Evolutionary conservation across 2,329 filamentous ascomycete genomes (phyloP).

Genomic region (Neonectria punicea): DNA sequence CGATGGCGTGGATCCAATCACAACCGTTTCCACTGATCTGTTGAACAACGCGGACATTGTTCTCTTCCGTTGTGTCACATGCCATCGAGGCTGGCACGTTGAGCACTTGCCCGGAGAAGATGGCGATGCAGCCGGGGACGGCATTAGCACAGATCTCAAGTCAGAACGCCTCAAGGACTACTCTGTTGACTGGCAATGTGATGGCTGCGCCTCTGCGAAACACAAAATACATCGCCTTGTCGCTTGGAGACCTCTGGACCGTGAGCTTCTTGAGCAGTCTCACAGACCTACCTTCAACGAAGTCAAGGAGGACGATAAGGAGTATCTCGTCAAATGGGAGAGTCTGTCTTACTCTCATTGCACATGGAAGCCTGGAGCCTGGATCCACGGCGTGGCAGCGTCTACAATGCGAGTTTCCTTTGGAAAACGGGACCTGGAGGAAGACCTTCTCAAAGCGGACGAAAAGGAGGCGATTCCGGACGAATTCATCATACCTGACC

Average conservation of each 20-base stretch:
- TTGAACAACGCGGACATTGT: slow-evolving; percentile 82
- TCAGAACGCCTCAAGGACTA: slow-evolving; percentile 76
- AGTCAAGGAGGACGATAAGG: slow-evolving; percentile 72
- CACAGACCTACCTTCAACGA: slow-evolving; percentile 55
- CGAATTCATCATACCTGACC: slow-evolving; percentile 85
- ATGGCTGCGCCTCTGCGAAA: slow-evolving; percentile 74
- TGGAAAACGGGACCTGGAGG: slow-evolving; percentile 72
- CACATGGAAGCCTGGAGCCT: slow-evolving; percentile 87
- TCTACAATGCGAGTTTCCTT: slow-evolving; percentile 78
- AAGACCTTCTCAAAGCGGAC: slow-evolving; percentile 71
- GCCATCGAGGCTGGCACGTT: slow-evolving; percentile 83
- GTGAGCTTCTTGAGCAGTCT: slow-evolving; percentile 9
- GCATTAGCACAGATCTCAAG: slow-evolving; percentile 46
- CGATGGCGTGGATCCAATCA: slow-evolving; percentile 79
- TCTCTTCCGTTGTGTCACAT: slow-evolving; percentile 83
- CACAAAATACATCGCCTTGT: slow-evolving; percentile 81
- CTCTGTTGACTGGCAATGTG: slow-evolving; percentile 79
- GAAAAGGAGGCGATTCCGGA: slow-evolving; percentile 85
- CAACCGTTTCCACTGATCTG: slow-evolving; percentile 67
- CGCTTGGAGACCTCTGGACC: slow-evolving; percentile 80
- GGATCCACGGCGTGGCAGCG: slow-evolving; percentile 80
- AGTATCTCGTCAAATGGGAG: slow-evolving; percentile 93
- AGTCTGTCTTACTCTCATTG: slow-evolving; percentile 83
- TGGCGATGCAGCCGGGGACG: slow-evolving; percentile 44
- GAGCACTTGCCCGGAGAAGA: slow-evolving; percentile 76